phyloP scores from a whole-genome alignment of 2,329 filamentous ascomycete genomes.

The Diaporthe longicolla region DNA sequence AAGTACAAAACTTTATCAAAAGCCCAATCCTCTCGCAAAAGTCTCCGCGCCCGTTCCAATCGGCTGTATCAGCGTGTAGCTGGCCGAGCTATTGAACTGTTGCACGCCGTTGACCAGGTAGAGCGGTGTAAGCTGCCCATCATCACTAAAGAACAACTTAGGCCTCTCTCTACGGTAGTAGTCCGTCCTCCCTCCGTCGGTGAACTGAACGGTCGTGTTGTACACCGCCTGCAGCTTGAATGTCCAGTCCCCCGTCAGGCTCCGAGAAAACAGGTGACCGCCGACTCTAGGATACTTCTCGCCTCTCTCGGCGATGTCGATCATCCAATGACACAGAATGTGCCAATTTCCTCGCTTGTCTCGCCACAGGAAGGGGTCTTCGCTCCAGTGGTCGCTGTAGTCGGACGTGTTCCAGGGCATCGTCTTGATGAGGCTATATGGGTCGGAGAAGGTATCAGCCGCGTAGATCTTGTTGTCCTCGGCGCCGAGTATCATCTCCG shows the following conservation, averaged over 20 bases:
- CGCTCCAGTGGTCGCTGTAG: conserved; percentile 47
- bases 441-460: background rate
- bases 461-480: conserved; percentile 22
- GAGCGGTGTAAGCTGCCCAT: conserved; percentile 61
- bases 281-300: conserved; percentile 28
- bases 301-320: conserved; percentile 29
- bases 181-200: conserved; percentile 55
- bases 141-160: conserved; percentile 63
- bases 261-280: conserved; percentile 19
- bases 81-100: conserved; percentile 22
- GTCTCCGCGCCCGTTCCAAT: conserved; percentile 16
- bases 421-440: conserved; percentile 41
- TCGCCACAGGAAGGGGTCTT: conserved; percentile 51
- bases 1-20: background rate
- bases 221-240: conserved; percentile 33
- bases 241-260: conserved; percentile 11
- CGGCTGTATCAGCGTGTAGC: conserved; percentile 36
- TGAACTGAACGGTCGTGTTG: conserved; percentile 48
- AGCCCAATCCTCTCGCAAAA: background rate
- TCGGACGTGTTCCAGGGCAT: conserved; percentile 48
- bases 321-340: conserved; percentile 44
- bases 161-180: conserved; percentile 62
- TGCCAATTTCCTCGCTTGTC: conserved; percentile 50
- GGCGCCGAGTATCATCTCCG: conserved; percentile 23
- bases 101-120: conserved; percentile 62